phyloP scores from a whole-genome alignment of 208 protist species.

The Trypanosoma congolense region DNA sequence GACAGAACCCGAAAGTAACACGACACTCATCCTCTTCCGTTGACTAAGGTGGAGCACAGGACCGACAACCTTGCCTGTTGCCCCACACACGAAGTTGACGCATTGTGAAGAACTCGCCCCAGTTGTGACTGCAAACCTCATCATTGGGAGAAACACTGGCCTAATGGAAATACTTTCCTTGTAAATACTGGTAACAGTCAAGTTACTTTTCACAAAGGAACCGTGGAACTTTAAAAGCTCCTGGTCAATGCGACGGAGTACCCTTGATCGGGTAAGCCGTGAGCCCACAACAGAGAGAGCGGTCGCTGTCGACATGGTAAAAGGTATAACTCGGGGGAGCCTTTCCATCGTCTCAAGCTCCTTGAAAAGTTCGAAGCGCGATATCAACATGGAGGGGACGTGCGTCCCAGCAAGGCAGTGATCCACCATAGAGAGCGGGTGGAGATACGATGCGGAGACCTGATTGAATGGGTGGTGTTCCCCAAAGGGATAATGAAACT shows the following conservation, averaged over 20 bases:
- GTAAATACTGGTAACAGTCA: conserved; percentile 56
- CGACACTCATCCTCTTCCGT: conserved; percentile 1
- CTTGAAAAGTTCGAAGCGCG: conserved; percentile 77
- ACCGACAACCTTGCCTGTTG: conserved; percentile 80
- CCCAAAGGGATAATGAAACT: conserved; percentile 85
- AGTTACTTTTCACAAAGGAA: conserved; percentile 71
- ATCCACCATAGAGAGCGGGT: conserved; percentile 69
- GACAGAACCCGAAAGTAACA: conserved; percentile 28
- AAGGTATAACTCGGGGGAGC: conserved; percentile 64
- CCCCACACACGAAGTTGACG: conserved; percentile 78
- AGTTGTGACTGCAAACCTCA: conserved; percentile 67
- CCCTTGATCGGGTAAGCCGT: conserved; percentile 50
- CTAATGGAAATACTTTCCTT: conserved; percentile 62
- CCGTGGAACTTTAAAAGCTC: conserved; percentile 87
- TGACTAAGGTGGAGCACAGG: conserved; percentile 50
- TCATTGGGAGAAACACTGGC: conserved; percentile 80
- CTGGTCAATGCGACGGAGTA: conserved; percentile 67
- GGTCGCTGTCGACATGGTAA: conserved; percentile 84
- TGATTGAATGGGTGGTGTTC: conserved; percentile 82
- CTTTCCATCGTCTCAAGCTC: conserved; percentile 64
- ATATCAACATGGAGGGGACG: conserved; percentile 86
- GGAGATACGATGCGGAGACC: conserved; percentile 74
- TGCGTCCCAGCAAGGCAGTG: conserved; percentile 66
- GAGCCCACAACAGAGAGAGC: conserved; percentile 72
- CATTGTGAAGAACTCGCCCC: conserved; percentile 34